Evolutionary conservation across 2,329 filamentous ascomycete species (phyloP).

Genomic region (Colletotrichum camelliae): DNA sequence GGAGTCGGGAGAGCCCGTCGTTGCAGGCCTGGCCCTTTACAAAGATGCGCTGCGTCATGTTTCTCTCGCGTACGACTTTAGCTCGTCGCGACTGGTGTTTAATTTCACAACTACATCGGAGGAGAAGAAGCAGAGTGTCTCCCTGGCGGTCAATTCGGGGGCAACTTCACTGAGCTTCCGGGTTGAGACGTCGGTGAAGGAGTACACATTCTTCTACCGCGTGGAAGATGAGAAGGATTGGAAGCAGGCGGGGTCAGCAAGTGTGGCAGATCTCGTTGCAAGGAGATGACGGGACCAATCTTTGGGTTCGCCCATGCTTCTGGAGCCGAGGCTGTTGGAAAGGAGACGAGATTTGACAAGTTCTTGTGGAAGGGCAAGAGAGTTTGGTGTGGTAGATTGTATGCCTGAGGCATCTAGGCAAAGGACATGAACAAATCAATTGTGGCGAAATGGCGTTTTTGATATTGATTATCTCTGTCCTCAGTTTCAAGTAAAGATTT

Average conservation of each 20-base stretch:
- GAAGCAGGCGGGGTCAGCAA: conserved; percentile 14
- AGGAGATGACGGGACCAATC: conserved; percentile 38
- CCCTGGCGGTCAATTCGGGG: neutral
- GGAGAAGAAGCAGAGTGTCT: neutral
- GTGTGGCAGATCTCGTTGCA: conserved; percentile 32
- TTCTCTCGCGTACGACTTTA: neutral
- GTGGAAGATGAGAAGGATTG: neutral
- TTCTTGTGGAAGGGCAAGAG: neutral
- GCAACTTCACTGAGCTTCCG: neutral
- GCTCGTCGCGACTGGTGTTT: neutral
- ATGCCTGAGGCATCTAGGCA: neutral
- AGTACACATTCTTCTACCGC: neutral
- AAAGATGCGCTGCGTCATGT: conserved; percentile 8
- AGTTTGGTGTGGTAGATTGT: neutral
- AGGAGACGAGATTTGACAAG: neutral
- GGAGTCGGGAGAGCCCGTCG: neutral
- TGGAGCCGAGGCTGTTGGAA: neutral
- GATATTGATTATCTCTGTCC: neutral
- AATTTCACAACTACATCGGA: neutral
- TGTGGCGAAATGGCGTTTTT: rapidly evolving
- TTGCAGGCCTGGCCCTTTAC: conserved; percentile 5
- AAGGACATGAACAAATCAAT: neutral
- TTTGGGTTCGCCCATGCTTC: conserved; percentile 30
- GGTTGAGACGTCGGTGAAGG: neutral
- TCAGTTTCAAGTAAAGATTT: neutral